Percentiles rank a stretch among this genome's conserved stretches.
Conservation (phyloP, 2,329 filamentous ascomycete genomes). For the Sordariomycetes sp. region DNA sequence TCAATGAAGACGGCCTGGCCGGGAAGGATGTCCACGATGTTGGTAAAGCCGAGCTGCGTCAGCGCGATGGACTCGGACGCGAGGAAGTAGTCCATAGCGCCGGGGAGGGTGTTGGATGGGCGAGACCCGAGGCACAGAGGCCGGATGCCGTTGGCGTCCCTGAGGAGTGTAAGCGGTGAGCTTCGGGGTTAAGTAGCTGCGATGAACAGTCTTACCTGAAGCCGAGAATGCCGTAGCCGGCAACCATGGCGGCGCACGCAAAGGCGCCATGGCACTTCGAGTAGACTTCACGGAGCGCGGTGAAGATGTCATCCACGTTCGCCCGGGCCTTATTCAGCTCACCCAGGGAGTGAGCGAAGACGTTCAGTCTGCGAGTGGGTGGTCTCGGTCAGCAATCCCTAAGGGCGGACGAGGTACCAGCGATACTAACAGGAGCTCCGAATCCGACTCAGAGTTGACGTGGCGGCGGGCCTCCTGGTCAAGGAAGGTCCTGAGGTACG, state of each 20-base stretch:
- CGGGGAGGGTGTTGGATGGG: slow-evolving; percentile 45
- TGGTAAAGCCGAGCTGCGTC: slow-evolving; percentile 63
- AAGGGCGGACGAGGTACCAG: background rate
- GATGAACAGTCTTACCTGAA: slow-evolving; percentile 37
- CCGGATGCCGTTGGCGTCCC: slow-evolving; percentile 52
- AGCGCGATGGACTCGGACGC: slow-evolving; percentile 81
- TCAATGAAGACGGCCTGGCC: slow-evolving; percentile 77
- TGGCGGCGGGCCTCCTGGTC: slow-evolving; percentile 71
- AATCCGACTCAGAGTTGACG: slow-evolving; percentile 84
- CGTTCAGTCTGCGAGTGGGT: slow-evolving; percentile 44
- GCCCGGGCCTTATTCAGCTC: slow-evolving; percentile 71
- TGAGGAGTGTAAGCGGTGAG: slow-evolving; percentile 5
- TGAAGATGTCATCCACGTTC: slow-evolving; percentile 67
- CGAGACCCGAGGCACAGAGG: slow-evolving; percentile 70
- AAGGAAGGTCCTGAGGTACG: slow-evolving; percentile 55
- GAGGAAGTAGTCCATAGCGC: slow-evolving; percentile 74
- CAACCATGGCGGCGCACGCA: slow-evolving; percentile 72
- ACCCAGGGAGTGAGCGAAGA: slow-evolving; percentile 72
- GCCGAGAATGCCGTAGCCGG: slow-evolving; percentile 66
- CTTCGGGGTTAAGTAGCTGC: background rate
- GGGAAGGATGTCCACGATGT: slow-evolving; percentile 66
- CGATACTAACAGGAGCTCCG: slow-evolving; percentile 50
- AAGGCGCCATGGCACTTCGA: slow-evolving; percentile 59
- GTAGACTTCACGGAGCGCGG: slow-evolving; percentile 59
- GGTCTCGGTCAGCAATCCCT: too few relatives aligned